Evolutionary conservation across 768 basidiomycete species (phyloP), one percentile per base, ranked within the genome.

Genomic region (Boletus eberwhitei): DNA sequence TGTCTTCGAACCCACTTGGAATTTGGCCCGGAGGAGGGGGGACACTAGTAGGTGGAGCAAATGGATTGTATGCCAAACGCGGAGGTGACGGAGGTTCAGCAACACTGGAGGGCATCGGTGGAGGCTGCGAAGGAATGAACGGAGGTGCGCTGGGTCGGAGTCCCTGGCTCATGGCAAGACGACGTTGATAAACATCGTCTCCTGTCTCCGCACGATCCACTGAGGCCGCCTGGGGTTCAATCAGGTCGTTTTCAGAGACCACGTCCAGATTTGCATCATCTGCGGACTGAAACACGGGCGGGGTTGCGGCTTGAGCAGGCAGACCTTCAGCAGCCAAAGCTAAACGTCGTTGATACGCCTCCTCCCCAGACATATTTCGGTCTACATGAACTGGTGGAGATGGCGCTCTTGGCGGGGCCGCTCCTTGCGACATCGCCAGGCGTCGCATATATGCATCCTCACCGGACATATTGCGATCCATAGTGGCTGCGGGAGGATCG

Each of bases 371-470:
- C 59, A 86, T 72, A 36, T 69, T 73, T 34, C 71, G 69, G 29
- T 81, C 78, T 0, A 79, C 69, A 2, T 71, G 64, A 5, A 72
- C 71, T 19, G 78, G 72, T 17, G 78, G 35, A 43, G 65, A 69
- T 31, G 59, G 59, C 1, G 49, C 60, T 22, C 58, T 60, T n/a
- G 68, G 54, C 13, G 44, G 55, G 9, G 54, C 53, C 22, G 55
- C 31, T 13, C 70, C 71, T 19, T 69, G 66, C 5, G 88, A 88
- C 79, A 92, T 76, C 8, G 88, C 87, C 17, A 90, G 75, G 22
- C 90, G 84, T 31, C 88, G 85, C 63, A 85, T 83, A 65, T 86
- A 93, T 5, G 88, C 90, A 62, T 90, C 90, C 48, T 92, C 90
- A 9, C 90, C 90, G 2, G 86, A 84, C 58, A 88, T 70, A 35